Evolutionary conservation across 192 early-diverging fungal genomes (phyloP), one percentile per base, ranked within the genome.

Genomic region (Phlyctochytrium bullatum): DNA sequence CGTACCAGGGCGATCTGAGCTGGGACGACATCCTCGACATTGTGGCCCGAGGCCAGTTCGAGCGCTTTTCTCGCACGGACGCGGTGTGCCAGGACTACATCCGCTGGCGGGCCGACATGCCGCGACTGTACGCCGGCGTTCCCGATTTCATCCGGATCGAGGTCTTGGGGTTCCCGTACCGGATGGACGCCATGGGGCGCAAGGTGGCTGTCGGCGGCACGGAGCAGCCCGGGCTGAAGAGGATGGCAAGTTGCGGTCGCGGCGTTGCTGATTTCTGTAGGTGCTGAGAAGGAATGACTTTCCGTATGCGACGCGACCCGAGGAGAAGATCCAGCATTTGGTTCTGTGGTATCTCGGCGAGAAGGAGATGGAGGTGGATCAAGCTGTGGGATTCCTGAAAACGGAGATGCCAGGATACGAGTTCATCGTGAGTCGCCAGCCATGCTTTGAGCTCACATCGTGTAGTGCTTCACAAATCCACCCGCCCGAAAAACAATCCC

Each of bases 401-500:
- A 51, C 53, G 66, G 20, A 54, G 10, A 50, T 62, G 59, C 72
- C 72, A 6, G 72, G 59, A 2, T 36, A 34, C 60, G 65, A 73
- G 30, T 66, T 59, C 29, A 47, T 73, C 24, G 54, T 57, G 25
- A 57, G 54, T 10, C n/a, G 40, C n/a, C 40, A 50, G 12, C 40
- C 10, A 50, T 50, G 12, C 40, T 50, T 50, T 50, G n/a, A 50
- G n/a, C 10, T 50, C 40, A n/a, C n/a, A 10, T 10, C 40, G 10
- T 10, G 40, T 25, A 57, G 54, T 67, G 31, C 60, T 73, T 29
- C 25, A 52, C 62, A 12, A 73, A 73, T 56, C 72, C 72, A 2
- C 72, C 72, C 10, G 34, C 61, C 34, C 31, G 72, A n/a, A 73
- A 68, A 53, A 73, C 72, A 3, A 73, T 73, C 25, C 72, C 67